Percentiles rank a stretch among this genome's conserved stretches.
These are phyloP conservation scores for Phytophthora sojae DNA, from an alignment of 352 stramenopile genomes.

Conservation along the genomic window DNA sequence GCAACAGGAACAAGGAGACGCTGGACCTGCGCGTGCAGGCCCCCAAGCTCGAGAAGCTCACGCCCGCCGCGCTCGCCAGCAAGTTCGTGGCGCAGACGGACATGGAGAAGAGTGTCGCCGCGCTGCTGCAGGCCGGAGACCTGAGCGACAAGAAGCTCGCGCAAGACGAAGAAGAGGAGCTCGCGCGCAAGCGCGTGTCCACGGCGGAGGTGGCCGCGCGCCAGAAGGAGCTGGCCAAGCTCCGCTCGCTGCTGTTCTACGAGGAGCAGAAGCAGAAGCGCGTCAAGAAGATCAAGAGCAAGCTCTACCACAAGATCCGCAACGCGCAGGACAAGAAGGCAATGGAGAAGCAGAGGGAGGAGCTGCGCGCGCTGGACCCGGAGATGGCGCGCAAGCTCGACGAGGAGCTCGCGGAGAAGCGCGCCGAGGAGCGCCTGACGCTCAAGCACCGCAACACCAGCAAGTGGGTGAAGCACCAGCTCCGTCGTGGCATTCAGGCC, in stretches of 20 bases:
- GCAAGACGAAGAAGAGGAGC: slow-evolving; percentile 74
- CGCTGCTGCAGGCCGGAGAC: slow-evolving; percentile 67
- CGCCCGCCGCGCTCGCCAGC: slow-evolving; percentile 84
- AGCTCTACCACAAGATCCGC: slow-evolving; percentile 98
- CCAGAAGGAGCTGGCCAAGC: slow-evolving; percentile 94
- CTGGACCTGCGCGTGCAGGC: slow-evolving; percentile 95
- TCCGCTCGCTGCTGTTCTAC: slow-evolving; percentile 98
- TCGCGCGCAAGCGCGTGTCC: slow-evolving; percentile 78
- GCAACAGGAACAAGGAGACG: slow-evolving; percentile 95
- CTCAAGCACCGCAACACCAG: slow-evolving; percentile 98
- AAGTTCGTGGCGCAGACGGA: slow-evolving; percentile 94
- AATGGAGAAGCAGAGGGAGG: slow-evolving; percentile 87
- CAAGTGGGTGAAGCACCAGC: slow-evolving; percentile 96
- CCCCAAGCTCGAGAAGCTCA: slow-evolving; percentile 79
- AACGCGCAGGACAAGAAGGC: slow-evolving; percentile 93
- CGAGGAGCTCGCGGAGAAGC: slow-evolving; percentile 89
- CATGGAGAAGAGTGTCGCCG: slow-evolving; percentile 88
- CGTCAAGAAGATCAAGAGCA: slow-evolving; percentile 99
- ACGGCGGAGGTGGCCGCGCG: slow-evolving; percentile 83
- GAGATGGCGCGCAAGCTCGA: slow-evolving; percentile 79
- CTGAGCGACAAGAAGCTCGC: slow-evolving; percentile 68
- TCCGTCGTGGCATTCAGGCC: slow-evolving; percentile 92
- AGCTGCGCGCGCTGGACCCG: slow-evolving; percentile 80
- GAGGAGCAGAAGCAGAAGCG: slow-evolving; percentile 98
- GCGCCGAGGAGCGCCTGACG: slow-evolving; percentile 97